Evolutionary conservation across 2,329 filamentous ascomycete genomes (phyloP).

Genomic region (Hymenoscyphus albidus): DNA sequence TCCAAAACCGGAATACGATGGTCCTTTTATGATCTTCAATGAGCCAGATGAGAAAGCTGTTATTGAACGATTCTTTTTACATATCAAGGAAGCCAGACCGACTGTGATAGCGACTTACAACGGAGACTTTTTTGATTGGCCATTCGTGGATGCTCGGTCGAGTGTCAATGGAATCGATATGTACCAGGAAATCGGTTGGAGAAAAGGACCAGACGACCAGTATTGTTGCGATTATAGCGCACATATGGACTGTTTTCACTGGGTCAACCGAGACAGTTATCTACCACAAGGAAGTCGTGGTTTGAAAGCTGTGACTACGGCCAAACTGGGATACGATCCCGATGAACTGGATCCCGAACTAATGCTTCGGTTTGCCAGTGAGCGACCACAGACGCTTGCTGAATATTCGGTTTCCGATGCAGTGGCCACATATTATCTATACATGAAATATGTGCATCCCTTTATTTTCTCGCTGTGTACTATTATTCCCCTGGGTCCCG

Average conservation of each 20-base stretch:
- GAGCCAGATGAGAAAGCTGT: slow-evolving; percentile 87
- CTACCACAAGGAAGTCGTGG: slow-evolving; percentile 95
- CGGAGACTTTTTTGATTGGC: slow-evolving; percentile 99
- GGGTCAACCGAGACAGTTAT: slow-evolving; percentile 98
- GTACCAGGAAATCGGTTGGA: slow-evolving; percentile 98
- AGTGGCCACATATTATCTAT: slow-evolving; percentile 96
- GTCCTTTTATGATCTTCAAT: slow-evolving; percentile 97
- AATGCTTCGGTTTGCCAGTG: slow-evolving; percentile 89
- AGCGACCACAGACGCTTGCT: slow-evolving; percentile 87
- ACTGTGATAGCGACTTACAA: slow-evolving; percentile 99
- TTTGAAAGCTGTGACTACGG: slow-evolving; percentile 94
- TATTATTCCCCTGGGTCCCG: slow-evolving; percentile 86
- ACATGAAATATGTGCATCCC: slow-evolving; percentile 99
- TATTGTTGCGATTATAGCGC: slow-evolving; percentile 95
- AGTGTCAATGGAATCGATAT: slow-evolving; percentile 96
- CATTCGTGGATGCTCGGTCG: slow-evolving; percentile 90
- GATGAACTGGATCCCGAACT: slow-evolving; percentile 96
- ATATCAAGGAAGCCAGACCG: slow-evolving; percentile 90
- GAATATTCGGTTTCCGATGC: slow-evolving; percentile 99
- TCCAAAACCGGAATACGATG: slow-evolving; percentile 91
- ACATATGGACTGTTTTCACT: slow-evolving; percentile 98
- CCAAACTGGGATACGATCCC: slow-evolving; percentile 96
- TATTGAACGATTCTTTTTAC: slow-evolving; percentile 88
- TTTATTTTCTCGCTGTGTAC: slow-evolving; percentile 99
- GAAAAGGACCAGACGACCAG: slow-evolving; percentile 91